Base-by-base conservation (phyloP, 768 basidiomycete genomes). In the Lactarius deliciosus region DNA sequence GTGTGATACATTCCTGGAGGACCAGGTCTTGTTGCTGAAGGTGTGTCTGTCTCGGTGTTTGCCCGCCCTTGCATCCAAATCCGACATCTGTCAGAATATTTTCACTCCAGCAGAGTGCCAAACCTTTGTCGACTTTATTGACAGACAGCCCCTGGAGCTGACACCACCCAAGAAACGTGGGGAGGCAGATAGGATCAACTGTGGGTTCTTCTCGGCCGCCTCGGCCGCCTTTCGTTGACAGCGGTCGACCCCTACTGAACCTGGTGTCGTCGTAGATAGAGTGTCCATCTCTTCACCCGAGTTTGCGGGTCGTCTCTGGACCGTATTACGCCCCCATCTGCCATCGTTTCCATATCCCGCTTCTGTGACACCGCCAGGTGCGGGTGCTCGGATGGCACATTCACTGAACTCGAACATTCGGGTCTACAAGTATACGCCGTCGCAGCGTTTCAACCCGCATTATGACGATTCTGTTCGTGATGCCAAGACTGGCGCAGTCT, bases 361-460 rank as follows among this genome's bases (percentile, higher is more conserved):
- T 5, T 77, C 80, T 63, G 68, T 65, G 60, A 72, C 72, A 65
- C 72, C 71, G 58, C 64, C 70, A 59, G 50, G 64, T 59, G 54
- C 72, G 55, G 71, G 75, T 71, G 57, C 69, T 20, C 79, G 82
- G 63, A 68, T 76, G 18, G 81, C 85, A 0, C 82, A 86, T 71
- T 86, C 84, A 1, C 81, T 89, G 63, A 92, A 91, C 74, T 82
- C 87, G 2, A 91, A 91, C 72, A 91, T 92, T 38, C 79, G 91
- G 34, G 74, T 91, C 67, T 91, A 91, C 75, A 86, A 86, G 70
- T 91, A 90, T 73, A 79, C 80, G 3, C 76, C 83, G 30, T 79
- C 79, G 0, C 87, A 89, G 68, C 83, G 86, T 75, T 91, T 92
- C 75, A 88, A 88, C 25, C 83, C 85, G 16, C 90, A 91, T 74